Evolutionary conservation across 306 rosid genomes (phyloP).

Genomic region (Rosa rugosa): DNA sequence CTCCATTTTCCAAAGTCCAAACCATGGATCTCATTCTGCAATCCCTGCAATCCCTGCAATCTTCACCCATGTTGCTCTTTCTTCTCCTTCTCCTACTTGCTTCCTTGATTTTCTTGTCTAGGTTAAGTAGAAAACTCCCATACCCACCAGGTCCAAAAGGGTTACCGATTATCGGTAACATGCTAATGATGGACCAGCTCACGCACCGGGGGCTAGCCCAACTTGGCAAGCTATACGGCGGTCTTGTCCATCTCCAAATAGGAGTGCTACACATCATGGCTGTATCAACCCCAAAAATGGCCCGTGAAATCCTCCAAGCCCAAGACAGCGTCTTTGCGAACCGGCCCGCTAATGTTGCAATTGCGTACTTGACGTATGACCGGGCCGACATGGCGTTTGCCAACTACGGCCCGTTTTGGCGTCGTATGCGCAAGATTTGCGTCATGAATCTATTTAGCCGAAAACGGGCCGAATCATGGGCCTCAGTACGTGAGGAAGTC

Average conservation of each 20-base stretch:
- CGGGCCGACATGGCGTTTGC: conserved; percentile 41
- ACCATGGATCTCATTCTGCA: conserved; percentile 28
- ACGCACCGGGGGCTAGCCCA: conserved; percentile 43
- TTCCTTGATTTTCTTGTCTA: conserved; percentile 13
- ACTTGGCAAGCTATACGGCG: conserved; percentile 37
- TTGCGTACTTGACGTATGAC: conserved; percentile 24
- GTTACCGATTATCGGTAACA: conserved; percentile 47
- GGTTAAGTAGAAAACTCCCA: conserved; percentile 19
- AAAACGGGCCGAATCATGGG: conserved; percentile 32
- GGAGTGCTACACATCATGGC: conserved; percentile 29
- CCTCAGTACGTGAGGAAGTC: conserved; percentile 31
- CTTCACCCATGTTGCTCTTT: conserved; percentile 16
- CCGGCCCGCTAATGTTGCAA: conserved; percentile 22
- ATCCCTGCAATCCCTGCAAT: conserved; percentile 16
- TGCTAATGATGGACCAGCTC: conserved; percentile 47
- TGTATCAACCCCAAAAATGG: conserved; percentile 30
- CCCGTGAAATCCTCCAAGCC: conserved; percentile 30
- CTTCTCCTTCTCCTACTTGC: conserved; percentile 4
- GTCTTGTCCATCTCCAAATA: conserved; percentile 30
- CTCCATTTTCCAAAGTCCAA: background rate
- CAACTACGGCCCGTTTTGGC: conserved; percentile 38
- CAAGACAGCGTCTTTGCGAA: conserved; percentile 29
- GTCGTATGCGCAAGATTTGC: conserved; percentile 34
- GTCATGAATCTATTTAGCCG: conserved; percentile 33
- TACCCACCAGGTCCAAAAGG: conserved; percentile 62